Percentiles rank a stretch among this genome's conserved stretches.
These are phyloP conservation scores for Heracleum sosnowskyi DNA, from an alignment of 129 eudicot species.

Conservation along the genomic window DNA sequence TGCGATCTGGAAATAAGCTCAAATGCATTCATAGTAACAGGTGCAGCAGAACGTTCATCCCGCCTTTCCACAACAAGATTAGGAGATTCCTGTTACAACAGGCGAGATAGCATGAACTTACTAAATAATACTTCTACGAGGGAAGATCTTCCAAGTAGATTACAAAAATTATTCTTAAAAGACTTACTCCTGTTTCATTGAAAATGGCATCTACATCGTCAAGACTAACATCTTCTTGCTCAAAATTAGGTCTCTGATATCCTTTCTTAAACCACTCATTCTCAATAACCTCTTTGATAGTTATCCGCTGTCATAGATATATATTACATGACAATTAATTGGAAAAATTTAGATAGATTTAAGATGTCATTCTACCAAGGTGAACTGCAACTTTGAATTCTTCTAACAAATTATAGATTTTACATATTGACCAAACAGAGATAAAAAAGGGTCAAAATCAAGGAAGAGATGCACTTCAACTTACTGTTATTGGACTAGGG, in stretches of 20 bases:
- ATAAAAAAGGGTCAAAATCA: background rate
- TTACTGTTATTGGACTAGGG: constrained; percentile 50
- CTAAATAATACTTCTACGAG: background rate
- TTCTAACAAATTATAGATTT: background rate
- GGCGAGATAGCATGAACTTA: background rate
- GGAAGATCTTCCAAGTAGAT: background rate
- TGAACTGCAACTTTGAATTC: background rate
- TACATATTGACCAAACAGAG: background rate
- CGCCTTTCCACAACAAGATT: constrained; percentile 53
- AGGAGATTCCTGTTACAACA: constrained; percentile 25
- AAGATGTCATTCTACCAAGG: background rate
- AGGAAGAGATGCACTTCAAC: constrained; percentile 13
- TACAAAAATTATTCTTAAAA: background rate
- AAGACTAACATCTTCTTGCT: constrained; percentile 40
- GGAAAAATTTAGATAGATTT: background rate
- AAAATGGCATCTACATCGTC: constrained; percentile 55
- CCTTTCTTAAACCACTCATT: constrained; percentile 67
- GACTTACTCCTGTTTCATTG: constrained; percentile 32
- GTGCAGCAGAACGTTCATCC: constrained; percentile 29
- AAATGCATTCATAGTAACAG: constrained; percentile 56
- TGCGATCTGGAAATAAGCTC: constrained; percentile 60
- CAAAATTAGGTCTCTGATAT: constrained; percentile 40
- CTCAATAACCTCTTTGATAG: constrained; percentile 42
- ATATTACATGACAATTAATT: background rate
- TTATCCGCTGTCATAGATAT: constrained; percentile 39